Base-by-base conservation (phyloP, 2,329 filamentous ascomycete species). In the Colletotrichum magnum region DNA sequence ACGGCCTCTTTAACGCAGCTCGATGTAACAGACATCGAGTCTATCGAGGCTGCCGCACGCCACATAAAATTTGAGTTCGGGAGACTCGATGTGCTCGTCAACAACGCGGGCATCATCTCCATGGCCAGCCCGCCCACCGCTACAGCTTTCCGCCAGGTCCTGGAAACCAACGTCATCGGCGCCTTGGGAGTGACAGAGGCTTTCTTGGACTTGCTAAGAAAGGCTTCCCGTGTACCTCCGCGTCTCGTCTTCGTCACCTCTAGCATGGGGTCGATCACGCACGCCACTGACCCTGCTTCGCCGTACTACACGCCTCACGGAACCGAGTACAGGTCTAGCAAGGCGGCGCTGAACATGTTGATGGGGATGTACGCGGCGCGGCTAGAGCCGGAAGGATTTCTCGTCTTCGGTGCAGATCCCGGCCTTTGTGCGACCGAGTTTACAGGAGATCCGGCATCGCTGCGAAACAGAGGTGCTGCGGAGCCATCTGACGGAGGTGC, bases 271-370 rank as follows among this genome's bases (percentile, higher is more conserved):
- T 79, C 79, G 12, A 56, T 84, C 2, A 59, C 70, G 0, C 64
- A 74, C 15, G 67, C 78, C 0, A 70, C 72, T 0, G 77, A 83
- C 63, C 73, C 74, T 50, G 69, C 68, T 0, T 77, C 73, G 0
- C 39, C 64, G 1, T 77, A 63, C 10, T 79, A 79, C 48, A 67
- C 53, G 1, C 68, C 73, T 5, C 75, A 77, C 2, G 64, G 53
- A 1, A 69, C 73, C 9, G 75, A 78, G 4, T 78, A 74, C 50
- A 78, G 75, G 39, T 72, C 74, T 1, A 83, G 80, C 73, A 85
- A 85, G 70, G 79, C 82, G 2, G 83, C 81, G 0, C 24, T 84
- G 15, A 81, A 84, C 39, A 82, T 83, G 80, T 70, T 84, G 4
- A 74, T 73, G 48, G 21, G 77, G 6, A 75, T 78, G 50, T 82